Evolutionary conservation across 345 rosid genomes (phyloP).

Genomic region (Eucalyptus albens): DNA sequence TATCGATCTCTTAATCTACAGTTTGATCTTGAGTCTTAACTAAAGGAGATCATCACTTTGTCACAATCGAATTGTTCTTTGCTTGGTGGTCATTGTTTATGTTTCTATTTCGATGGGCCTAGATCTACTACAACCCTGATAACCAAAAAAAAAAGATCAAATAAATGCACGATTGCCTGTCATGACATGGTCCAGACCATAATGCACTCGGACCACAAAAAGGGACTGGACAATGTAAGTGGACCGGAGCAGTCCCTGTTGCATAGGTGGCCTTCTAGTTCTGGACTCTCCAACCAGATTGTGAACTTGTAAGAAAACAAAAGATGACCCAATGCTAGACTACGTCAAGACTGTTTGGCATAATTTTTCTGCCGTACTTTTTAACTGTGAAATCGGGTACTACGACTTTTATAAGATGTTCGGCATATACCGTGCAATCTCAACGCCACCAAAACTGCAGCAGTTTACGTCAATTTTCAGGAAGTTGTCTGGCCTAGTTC

Average conservation of each 20-base stretch:
- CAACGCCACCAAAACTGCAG: not conserved
- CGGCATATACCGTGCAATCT: not conserved
- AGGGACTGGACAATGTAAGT: not conserved
- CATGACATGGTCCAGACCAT: not conserved
- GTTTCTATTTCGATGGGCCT: too few species aligned
- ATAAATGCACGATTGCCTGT: not conserved
- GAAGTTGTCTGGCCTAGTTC: not conserved
- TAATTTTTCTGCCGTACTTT: not conserved
- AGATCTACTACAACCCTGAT: not conserved
- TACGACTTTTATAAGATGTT: not conserved
- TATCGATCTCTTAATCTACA: too few species aligned
- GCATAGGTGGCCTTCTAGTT: not conserved
- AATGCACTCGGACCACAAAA: not conserved
- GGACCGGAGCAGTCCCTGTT: not conserved
- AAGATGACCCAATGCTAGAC: not conserved
- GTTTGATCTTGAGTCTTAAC: too few species aligned
- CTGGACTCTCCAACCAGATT: not conserved
- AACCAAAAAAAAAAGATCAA: too few species aligned
- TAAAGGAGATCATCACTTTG: not conserved
- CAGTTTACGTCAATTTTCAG: not conserved
- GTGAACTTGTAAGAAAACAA: not conserved
- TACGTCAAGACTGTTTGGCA: not conserved
- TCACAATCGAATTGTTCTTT: accelerated
- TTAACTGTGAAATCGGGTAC: not conserved
- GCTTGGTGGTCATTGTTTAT: not conserved